These are phyloP conservation scores for Maudiozyma pseudohumilis DNA, from an alignment of 805 yeast species.

Conservation along the genomic window DNA sequence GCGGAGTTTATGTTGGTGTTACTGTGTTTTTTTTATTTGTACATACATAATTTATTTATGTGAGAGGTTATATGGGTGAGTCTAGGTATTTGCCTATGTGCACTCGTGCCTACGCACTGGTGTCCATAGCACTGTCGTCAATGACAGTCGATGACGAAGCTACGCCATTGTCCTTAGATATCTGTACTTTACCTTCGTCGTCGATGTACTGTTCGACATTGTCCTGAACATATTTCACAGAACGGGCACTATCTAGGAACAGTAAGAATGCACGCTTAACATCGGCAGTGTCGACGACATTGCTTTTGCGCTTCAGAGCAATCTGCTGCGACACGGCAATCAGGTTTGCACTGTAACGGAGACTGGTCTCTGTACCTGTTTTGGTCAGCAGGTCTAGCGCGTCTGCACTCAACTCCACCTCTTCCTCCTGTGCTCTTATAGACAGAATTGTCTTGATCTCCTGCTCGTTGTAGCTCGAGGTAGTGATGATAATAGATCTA, in stretches of 20 bases:
- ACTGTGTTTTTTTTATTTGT: not conserved
- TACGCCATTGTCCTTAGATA: conserved; percentile 37
- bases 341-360: conserved; percentile 87
- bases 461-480: conserved; percentile 63
- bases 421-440: conserved; percentile 91
- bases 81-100: no score
- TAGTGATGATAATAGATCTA: conserved; percentile 86
- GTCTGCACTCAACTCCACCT: conserved; percentile 70
- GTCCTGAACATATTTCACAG: conserved; percentile 76
- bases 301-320: conserved; percentile 68
- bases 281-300: conserved; percentile 62
- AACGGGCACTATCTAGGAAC: conserved; percentile 81
- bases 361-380: conserved; percentile 80
- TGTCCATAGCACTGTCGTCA: conserved; percentile 26
- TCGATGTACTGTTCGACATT: conserved; percentile 59
- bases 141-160: conserved; percentile 2
- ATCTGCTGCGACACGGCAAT: conserved; percentile 84
- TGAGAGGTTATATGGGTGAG: no score
- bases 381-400: conserved; percentile 82
- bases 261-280: conserved; percentile 78
- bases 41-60: no score
- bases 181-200: conserved; percentile 63
- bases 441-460: conserved; percentile 80
- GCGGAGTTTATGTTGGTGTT: no score
- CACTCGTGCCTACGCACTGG: conserved; percentile 26